Conservation (phyloP, 2,329 filamentous ascomycete genomes). For the Hortaea werneckii region DNA sequence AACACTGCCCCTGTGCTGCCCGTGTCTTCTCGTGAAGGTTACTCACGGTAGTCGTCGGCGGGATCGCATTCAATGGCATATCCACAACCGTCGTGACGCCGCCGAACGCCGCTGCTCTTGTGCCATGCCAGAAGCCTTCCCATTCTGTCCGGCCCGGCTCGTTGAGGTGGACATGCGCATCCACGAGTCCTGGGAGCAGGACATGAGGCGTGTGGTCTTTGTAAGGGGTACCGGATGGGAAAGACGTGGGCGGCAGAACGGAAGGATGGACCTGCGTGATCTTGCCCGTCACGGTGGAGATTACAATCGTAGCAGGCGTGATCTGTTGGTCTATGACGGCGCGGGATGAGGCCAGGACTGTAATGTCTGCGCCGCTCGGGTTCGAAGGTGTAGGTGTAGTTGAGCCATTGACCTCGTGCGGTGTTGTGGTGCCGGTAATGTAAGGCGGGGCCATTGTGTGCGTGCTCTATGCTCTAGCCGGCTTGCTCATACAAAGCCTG, state of each 20-base stretch:
- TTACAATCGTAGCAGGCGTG: constrained; percentile 70
- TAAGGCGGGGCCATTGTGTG: constrained; percentile 7
- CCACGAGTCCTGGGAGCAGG: constrained; percentile 81
- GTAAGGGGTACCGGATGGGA: constrained; percentile 64
- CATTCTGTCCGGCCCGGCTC: constrained; percentile 95
- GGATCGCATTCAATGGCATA: constrained; percentile 96
- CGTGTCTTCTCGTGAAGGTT: constrained; percentile 76
- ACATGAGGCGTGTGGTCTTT: constrained; percentile 76
- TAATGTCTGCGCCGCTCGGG: constrained; percentile 33
- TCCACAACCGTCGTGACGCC: constrained; percentile 95
- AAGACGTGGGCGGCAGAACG: constrained; percentile 64
- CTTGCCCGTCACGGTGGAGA: constrained; percentile 72
- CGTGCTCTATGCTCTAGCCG: too few relatives aligned
- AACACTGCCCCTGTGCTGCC: constrained; percentile 79
- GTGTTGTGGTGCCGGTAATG: constrained; percentile 19
- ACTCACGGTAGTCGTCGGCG: constrained; percentile 80
- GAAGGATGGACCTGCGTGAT: constrained; percentile 66
- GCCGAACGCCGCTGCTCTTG: constrained; percentile 83
- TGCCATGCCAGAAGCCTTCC: constrained; percentile 96
- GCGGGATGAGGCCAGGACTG: constrained; percentile 73
- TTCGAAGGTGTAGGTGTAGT: not conserved
- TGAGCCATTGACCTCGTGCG: constrained; percentile 10
- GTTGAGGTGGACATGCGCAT: constrained; percentile 95
- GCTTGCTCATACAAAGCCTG: too few relatives aligned
- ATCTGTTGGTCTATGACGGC: constrained; percentile 68